A percentile compares a stretch with the other conserved stretches of the same genome.
These are phyloP conservation scores for Actinomortierella ambigua DNA, from an alignment of 371 early-diverging fungal genomes.

Conservation along the genomic window DNA sequence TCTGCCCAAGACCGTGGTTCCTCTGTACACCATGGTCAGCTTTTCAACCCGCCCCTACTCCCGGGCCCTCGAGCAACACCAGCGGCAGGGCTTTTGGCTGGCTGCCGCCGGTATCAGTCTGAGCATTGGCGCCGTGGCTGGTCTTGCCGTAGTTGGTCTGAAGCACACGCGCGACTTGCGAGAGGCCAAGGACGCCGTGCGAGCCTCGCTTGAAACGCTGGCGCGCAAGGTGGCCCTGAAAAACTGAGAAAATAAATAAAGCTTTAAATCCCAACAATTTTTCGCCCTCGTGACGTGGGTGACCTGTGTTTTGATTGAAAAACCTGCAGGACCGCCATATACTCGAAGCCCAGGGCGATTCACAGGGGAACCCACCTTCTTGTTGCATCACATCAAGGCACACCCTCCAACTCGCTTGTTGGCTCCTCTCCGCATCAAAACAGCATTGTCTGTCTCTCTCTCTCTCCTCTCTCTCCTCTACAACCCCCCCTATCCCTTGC, in stretches of 20 bases:
- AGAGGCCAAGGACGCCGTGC: conserved; percentile 8
- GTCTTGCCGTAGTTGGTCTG: conserved; percentile 23
- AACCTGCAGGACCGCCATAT: background rate
- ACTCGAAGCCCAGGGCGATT: too few relatives aligned
- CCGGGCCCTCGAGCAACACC: conserved; percentile 65
- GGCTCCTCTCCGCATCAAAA: background rate
- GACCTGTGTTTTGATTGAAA: background rate
- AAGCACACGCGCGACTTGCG: conserved; percentile 19
- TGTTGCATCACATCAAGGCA: conserved; percentile 1
- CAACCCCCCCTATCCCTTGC: background rate
- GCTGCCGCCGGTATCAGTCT: conserved; percentile 39
- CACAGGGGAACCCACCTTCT: background rate
- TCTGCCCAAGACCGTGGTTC: conserved; percentile 78
- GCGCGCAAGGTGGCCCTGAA: too few relatives aligned
- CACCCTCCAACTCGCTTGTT: background rate
- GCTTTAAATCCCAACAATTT: too few relatives aligned
- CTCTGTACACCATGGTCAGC: conserved; percentile 96
- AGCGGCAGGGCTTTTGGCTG: conserved; percentile 61
- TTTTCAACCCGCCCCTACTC: conserved; percentile 91
- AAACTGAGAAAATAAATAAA: too few relatives aligned
- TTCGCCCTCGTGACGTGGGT: background rate
- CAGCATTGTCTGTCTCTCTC: background rate
- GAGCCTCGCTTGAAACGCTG: too few relatives aligned
- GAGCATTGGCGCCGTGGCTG: conserved; percentile 36
- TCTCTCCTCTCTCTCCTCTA: background rate